Conservation (phyloP, 768 basidiomycete genomes). For the Russula lepida region DNA sequence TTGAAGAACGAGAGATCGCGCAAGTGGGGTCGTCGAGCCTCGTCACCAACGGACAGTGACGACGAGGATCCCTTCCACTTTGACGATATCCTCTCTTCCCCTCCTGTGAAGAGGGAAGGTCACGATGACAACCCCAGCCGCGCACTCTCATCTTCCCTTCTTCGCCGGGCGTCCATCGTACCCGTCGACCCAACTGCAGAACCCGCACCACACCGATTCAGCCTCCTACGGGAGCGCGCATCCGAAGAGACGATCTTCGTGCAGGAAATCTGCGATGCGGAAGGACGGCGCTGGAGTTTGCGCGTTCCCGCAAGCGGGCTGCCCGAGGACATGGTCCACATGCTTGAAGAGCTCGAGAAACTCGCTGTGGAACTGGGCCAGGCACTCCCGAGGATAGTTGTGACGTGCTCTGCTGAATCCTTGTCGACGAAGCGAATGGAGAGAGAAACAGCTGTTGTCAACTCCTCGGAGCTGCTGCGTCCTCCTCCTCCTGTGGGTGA, state of each 20-base stretch:
- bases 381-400: constrained; percentile 16
- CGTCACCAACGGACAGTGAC: constrained; percentile 11
- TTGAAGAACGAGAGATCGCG: neutral
- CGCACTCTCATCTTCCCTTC: neutral
- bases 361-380: constrained; percentile 16
- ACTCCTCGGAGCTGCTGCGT: constrained; percentile 1
- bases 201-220: constrained; percentile 12
- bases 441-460: neutral
- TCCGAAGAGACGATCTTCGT: constrained; percentile 16
- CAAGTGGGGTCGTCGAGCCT: neutral
- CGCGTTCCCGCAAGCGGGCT: constrained; percentile 19
- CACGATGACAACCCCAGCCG: neutral
- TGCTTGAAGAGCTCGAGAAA: constrained; percentile 20
- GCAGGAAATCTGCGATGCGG: constrained; percentile 18
- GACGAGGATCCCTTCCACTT: constrained; percentile 19
- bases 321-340: constrained; percentile 17
- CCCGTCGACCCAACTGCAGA: constrained; percentile 9
- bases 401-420: constrained; percentile 18
- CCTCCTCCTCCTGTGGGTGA: neutral
- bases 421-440: neutral
- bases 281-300: constrained; percentile 20
- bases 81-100: constrained; percentile 4
- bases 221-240: constrained; percentile 15
- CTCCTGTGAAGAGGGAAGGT: neutral
- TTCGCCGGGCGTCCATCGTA: constrained; percentile 17